Evolutionary conservation across 1,139 yeast genomes (phyloP), one percentile per base, ranked within the genome.

Genomic region (Yamadazyma jaroonii): DNA sequence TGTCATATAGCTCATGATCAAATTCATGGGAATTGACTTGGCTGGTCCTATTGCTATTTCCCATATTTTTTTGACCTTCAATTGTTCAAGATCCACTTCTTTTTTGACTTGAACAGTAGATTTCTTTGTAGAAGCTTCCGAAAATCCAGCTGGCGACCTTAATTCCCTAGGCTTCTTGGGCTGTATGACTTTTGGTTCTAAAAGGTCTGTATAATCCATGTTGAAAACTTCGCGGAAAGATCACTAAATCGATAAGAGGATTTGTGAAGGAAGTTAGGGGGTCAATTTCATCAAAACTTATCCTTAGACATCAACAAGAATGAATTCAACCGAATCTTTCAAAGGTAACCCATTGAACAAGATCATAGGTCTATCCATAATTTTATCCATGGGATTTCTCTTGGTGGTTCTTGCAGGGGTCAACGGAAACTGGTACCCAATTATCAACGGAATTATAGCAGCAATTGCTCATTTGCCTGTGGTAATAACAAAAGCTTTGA

Each of bases 1-100:
- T 2, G 96, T 81, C 89, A 92, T 87, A 60, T 88, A 92, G 43
- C 90, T 81, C 96, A 92, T 88, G 39, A 88, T 66, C 41, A 85
- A 58, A 52, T 88, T 92, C 95, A 89, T 85, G 4, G 97, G 96
- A 22, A 92, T 67, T 17, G 81, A 74, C 56, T 90, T 92, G 3
- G 90, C 88, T 0, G 97, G 97, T 1, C 81, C 81, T 12, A 77
- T 62, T 2, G 97, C 96, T 25, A 85, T 56, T 44, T 87, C 95
- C 96, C 97, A 88, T 0, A 95, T 92, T 54, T 83, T 86, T 54
- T 74, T 77, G 21, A 66, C 58, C 51, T 74, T 79, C 39, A 79
- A 58, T 20, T 61, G 64, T 33, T 67, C 51, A 2, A 47, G 32
- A 29, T 48, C 34, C 2, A 30, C 39, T 3, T 33, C 32, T 34